Percentiles rank a stretch among this genome's conserved stretches.
Conservation (phyloP, 2,329 filamentous ascomycete genomes). For the Colletotrichum sp. region DNA sequence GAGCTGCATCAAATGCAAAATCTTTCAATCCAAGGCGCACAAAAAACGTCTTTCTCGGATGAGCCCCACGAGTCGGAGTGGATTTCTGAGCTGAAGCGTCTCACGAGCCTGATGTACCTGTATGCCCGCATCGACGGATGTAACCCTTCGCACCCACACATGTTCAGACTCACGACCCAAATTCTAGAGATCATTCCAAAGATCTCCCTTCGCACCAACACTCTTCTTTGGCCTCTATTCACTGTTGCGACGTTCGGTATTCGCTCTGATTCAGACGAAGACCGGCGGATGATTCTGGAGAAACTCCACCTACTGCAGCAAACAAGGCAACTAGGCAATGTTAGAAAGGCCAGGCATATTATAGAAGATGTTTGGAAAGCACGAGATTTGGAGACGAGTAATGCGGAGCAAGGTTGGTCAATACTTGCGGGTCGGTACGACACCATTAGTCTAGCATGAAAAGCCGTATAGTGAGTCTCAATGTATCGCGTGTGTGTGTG, state of each 20-base stretch:
- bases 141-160: not conserved
- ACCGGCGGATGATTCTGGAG: not conserved
- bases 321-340: not conserved
- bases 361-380: not conserved
- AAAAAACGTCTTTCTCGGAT: not conserved
- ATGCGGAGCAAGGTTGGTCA: not conserved
- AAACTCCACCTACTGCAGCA: not conserved
- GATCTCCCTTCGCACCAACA: not conserved
- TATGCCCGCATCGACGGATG: not conserved
- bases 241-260: not conserved
- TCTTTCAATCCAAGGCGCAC: accelerated
- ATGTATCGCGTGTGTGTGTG: too few relatives aligned
- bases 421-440: not conserved
- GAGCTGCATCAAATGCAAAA: not conserved
- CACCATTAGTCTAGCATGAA: not conserved
- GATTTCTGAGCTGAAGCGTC: not conserved
- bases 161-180: not conserved
- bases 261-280: conserved; percentile 11
- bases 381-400: not conserved
- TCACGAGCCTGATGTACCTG: not conserved
- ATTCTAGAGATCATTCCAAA: not conserved
- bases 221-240: not conserved
- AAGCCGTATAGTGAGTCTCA: not conserved
- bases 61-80: not conserved
- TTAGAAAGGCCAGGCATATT: not conserved